Evolutionary conservation across 768 basidiomycete genomes (phyloP).

Genomic region (Boletus insuetus): DNA sequence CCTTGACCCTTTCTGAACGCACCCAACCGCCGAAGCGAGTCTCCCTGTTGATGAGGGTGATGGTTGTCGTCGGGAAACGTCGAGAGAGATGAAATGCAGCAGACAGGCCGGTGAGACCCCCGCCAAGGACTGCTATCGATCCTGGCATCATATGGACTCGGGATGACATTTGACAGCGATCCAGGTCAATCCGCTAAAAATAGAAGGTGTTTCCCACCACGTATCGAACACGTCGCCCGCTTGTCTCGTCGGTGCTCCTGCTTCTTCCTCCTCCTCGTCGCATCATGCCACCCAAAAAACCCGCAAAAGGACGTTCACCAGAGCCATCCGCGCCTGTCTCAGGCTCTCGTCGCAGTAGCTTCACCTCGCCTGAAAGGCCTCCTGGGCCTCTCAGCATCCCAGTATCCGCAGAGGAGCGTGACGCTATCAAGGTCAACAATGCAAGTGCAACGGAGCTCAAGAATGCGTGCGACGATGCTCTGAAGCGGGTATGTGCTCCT

Average conservation of each 20-base stretch:
- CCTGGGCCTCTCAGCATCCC: slow-evolving; percentile 52
- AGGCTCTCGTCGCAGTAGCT: slow-evolving; percentile 28
- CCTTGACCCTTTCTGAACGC: slow-evolving; percentile 49
- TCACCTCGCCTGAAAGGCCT: slow-evolving; percentile 38
- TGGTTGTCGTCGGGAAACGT: slow-evolving; percentile 52
- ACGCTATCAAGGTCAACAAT: slow-evolving; percentile 61
- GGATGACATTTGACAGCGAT: neutral
- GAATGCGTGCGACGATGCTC: slow-evolving; percentile 80
- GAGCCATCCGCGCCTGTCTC: slow-evolving; percentile 10
- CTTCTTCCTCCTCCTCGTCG: neutral
- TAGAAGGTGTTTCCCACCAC: slow-evolving; percentile 18
- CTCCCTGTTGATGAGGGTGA: slow-evolving; percentile 70
- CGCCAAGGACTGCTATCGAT: slow-evolving; percentile 70
- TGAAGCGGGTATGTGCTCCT: slow-evolving; percentile 69
- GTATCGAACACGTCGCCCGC: slow-evolving; percentile 22
- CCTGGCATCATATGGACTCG: slow-evolving; percentile 8
- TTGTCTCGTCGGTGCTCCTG: neutral
- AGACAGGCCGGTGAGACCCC: slow-evolving; percentile 78
- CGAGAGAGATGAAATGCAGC: slow-evolving; percentile 76
- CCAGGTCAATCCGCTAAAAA: neutral
- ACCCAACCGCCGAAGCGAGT: slow-evolving; percentile 85
- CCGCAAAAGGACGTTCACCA: slow-evolving; percentile 8
- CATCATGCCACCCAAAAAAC: slow-evolving; percentile 23
- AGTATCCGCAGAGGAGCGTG: slow-evolving; percentile 44
- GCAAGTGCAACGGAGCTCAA: slow-evolving; percentile 57